Evolutionary conservation across 805 yeast species (phyloP), one percentile per base, ranked within the genome.

Genomic region (Maudiozyma serrabonitensis): DNA sequence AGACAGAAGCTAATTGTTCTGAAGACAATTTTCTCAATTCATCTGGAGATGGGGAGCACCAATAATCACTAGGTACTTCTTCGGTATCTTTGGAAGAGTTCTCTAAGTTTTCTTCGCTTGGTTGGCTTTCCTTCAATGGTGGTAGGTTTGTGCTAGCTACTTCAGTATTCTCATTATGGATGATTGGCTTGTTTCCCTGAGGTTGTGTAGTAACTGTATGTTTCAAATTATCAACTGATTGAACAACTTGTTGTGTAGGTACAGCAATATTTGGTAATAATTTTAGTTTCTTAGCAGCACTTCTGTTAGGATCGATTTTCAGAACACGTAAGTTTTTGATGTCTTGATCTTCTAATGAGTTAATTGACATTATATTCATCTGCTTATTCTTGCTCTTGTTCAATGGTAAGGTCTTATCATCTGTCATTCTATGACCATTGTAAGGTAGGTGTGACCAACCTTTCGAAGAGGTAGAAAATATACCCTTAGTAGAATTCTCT

Each of bases 21-120:
- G 67, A 51, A 0, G 82, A 61, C 48, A 78, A 56, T 7, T 61
- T 54, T 0, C 73, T 54, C 2, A 86, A 67, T 31, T 76, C 78
- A 2, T 67, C 69, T 15, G 82, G 67, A 0, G 84, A 66, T 1
- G 93, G 95, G 0, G 83, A 73, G 52, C 87, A 79, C 89, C 91
- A 86, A 57, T 85, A 85, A 2, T 76, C 85, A 23, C 42, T 19
- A 39, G 25, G 26, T 19, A 8, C 6, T 1, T 15, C 12, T 3
- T 39, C 26, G 6, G 11, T 39, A 19, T 19, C 23, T 39, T 39
- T 39, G 4, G 11, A 18, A 39, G 15, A n/a, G 9, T 6, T 16
- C 11, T n/a, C 15, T 21, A 39, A 6, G 11, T 39, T 23, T 39
- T 39, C 42, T 13, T 6, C 42, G 16, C 7, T 39, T 39, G 21